phyloP scores from a whole-genome alignment of 2,329 filamentous ascomycete species.

The Kalmusia sp. region DNA sequence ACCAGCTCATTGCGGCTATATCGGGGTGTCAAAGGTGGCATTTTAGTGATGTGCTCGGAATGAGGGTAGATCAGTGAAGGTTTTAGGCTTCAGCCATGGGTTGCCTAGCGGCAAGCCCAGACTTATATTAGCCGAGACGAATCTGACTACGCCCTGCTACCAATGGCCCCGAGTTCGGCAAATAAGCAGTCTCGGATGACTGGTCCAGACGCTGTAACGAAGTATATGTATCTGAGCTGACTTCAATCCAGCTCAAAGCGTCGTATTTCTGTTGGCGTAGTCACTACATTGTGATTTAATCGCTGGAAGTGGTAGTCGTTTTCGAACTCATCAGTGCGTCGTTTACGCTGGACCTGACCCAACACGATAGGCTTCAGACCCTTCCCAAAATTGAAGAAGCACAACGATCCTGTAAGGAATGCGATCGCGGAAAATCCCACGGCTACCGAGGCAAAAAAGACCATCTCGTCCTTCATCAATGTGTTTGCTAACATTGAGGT shows the following conservation, averaged over 20 bases:
- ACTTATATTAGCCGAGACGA: too few species aligned
- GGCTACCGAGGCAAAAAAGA: constrained; percentile 22
- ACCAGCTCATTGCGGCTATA: too few species aligned
- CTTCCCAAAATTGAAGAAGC: constrained; percentile 29
- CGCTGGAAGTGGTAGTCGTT: constrained; percentile 1
- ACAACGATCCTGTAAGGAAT: constrained; percentile 14
- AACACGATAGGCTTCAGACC: constrained; percentile 29
- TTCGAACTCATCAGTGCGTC: not conserved
- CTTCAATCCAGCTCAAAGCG: not conserved
- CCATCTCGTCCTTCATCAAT: constrained; percentile 30
- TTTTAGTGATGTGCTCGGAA: too few species aligned
- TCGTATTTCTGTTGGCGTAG: not conserved
- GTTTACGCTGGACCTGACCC: not conserved
- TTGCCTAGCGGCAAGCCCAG: too few species aligned
- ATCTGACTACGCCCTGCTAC: too few species aligned
- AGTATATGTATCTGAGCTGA: too few species aligned
- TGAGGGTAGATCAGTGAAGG: too few species aligned
- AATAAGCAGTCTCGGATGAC: too few species aligned
- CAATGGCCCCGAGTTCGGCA: too few species aligned
- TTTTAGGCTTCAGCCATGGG: too few species aligned
- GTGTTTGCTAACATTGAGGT: constrained; percentile 12
- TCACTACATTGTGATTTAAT: constrained; percentile 1
- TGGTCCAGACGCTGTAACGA: too few species aligned
- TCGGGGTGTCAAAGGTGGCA: too few species aligned
- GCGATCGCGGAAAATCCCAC: constrained; percentile 14